Evolutionary conservation across 345 rosid genomes (phyloP).

Genomic region (Populus alba): DNA sequence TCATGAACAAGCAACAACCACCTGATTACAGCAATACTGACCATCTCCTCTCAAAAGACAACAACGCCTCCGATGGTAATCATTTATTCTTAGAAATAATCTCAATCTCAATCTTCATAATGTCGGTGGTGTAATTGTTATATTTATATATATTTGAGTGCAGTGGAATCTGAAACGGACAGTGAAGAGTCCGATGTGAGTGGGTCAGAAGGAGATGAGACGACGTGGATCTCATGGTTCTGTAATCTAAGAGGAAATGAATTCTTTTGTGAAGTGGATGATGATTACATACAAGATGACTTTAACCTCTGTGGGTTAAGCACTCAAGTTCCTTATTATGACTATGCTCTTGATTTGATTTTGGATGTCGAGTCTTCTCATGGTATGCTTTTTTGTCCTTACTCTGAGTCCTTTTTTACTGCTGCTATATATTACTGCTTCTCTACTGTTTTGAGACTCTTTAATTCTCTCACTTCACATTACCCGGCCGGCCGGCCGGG

Average conservation of each 20-base stretch:
- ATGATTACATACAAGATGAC: conserved; percentile 97
- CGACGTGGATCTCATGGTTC: conserved; percentile 97
- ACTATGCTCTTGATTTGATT: conserved; percentile 95
- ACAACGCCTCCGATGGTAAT: conserved; percentile 60
- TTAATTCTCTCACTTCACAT: too few species aligned
- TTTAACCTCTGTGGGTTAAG: conserved; percentile 92
- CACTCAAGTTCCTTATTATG: conserved; percentile 96
- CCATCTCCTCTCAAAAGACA: conserved; percentile 46
- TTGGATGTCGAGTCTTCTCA: conserved; percentile 93
- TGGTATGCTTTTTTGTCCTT: conserved; percentile 42
- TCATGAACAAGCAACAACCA: conserved; percentile 56
- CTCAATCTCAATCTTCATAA: neutral
- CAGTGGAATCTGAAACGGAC: conserved; percentile 88
- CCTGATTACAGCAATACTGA: conserved; percentile 46
- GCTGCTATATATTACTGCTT: neutral
- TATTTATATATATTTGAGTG: conserved; percentile 11
- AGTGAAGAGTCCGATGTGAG: conserved; percentile 94
- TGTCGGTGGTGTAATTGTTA: neutral
- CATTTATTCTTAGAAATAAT: neutral
- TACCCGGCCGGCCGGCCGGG: too few species aligned
- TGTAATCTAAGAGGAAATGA: conserved; percentile 94
- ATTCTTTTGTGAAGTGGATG: conserved; percentile 98
- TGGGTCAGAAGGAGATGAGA: conserved; percentile 97
- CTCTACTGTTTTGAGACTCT: neutral
- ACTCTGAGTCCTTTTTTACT: neutral